Evolutionary conservation across 148 eudicot genomes (phyloP), one percentile per base, ranked within the genome.

Genomic region (Dysphania ambrosioides): DNA sequence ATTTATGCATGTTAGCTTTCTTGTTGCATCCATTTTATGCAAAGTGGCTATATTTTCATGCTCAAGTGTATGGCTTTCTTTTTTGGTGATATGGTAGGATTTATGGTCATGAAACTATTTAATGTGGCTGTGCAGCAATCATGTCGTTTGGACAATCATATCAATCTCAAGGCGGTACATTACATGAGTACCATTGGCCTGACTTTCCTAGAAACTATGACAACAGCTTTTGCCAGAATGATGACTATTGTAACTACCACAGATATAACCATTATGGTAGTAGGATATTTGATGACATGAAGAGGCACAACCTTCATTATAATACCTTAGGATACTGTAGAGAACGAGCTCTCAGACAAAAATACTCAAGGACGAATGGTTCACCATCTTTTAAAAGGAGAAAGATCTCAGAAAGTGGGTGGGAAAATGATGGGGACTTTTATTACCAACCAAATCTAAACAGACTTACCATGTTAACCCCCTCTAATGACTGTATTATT

Each of bases 371-470:
- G 55, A 75, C 75, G 65, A 44, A 86, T 36, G 72, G 58, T 26
- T 83, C 79, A 11, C 87, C 87, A 40, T 83, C 88, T 58, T 78
- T 66, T 26, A 95, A 95, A 74, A 82, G 90, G 81, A 93, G 96
- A 75, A 92, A 87, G 75, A n/a, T 85, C 72, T 86, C 96, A 0
- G 82, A 75, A 64, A 79, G 87, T 56, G 53, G 86, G 19, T 80
- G 82, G 89, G 91, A 80, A 53, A 80, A 69, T 64, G 74, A 84
- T 73, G 78, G 79, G 51, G 82, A 81, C 60, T 70, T 80, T 13
- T 82, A 76, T 83, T 79, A 83, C 65, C 81, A 69, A 55, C 79
- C 85, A 16, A 29, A 69, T 72, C 47, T 62, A 68, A 79, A 67
- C 79, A 69, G 74, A 26, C 23, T 60, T 79, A 65, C 62, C 35